Evolutionary conservation across 176 grass and related monocot species (phyloP).

Genomic region (Phoenix dactylifera): DNA sequence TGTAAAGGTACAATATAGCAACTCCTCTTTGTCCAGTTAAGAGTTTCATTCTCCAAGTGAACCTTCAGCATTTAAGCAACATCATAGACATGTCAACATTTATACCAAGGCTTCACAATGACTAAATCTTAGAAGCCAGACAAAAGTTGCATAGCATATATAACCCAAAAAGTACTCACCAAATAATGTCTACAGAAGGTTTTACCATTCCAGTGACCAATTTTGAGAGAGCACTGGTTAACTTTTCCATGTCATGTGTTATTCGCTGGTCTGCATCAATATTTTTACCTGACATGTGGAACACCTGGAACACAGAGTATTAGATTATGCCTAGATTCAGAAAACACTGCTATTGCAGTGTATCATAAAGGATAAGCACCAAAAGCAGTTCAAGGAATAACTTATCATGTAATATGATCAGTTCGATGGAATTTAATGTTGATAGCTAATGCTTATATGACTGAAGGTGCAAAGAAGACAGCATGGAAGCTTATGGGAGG

Average conservation of each 20-base stretch:
- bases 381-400: too few relatives aligned
- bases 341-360: background rate
- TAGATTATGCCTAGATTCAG: conserved; percentile 8
- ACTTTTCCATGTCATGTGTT: conserved; percentile 90
- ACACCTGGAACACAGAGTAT: conserved; percentile 54
- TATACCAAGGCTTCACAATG: background rate
- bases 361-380: too few relatives aligned
- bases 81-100: conserved; percentile 4
- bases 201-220: conserved; percentile 99
- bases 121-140: background rate
- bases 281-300: conserved; percentile 71
- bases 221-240: conserved; percentile 83
- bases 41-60: conserved; percentile 99
- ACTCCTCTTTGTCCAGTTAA: conserved; percentile 92
- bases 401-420: too few relatives aligned
- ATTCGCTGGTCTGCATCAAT: conserved; percentile 97
- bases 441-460: too few relatives aligned
- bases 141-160: background rate
- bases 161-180: conserved; percentile 42
- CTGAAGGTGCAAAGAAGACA: too few relatives aligned
- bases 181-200: conserved; percentile 91
- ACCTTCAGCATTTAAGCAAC: conserved; percentile 46
- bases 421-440: too few relatives aligned
- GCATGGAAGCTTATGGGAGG: too few relatives aligned
- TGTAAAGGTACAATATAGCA: conserved; percentile 90